phyloP scores from a whole-genome alignment of 371 early-diverging fungal species.

The Lichtheimia ornata region DNA sequence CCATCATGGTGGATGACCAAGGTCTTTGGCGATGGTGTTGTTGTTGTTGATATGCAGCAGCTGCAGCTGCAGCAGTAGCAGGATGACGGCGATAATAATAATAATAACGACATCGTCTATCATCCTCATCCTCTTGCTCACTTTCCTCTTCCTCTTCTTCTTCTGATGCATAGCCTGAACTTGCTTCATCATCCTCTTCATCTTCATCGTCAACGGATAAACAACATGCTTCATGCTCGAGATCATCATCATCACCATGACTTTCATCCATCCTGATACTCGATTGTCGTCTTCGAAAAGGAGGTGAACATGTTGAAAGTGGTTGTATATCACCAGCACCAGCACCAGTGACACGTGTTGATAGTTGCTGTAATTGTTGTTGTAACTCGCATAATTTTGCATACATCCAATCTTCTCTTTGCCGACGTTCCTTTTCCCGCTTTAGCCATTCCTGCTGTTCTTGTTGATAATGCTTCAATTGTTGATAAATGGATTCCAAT shows the following conservation, averaged over 20 bases:
- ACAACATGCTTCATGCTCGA: too few species aligned
- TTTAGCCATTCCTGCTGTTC: slow-evolving; percentile 4
- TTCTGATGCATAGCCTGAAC: not conserved
- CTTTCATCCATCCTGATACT: too few species aligned
- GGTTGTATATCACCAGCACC: not conserved
- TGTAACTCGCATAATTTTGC: not conserved
- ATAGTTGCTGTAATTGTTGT: not conserved
- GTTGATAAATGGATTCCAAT: not conserved
- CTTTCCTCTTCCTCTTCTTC: not conserved
- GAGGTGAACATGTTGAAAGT: too few species aligned
- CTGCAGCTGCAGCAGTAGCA: not conserved
- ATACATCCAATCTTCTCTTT: slow-evolving; percentile 7
- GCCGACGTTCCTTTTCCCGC: slow-evolving; percentile 1
- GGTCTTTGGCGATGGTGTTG: not conserved
- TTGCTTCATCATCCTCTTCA: not conserved
- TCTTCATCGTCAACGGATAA: not conserved
- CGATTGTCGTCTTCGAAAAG: too few species aligned
- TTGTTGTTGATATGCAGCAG: not conserved
- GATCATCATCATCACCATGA: too few species aligned
- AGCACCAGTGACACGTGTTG: not conserved
- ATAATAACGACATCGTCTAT: not conserved
- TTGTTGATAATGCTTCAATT: not conserved
- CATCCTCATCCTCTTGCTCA: not conserved
- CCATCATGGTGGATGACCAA: not conserved
- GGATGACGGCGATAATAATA: not conserved